These are phyloP conservation scores for Kuraishia borneana DNA, from an alignment of 805 yeast genomes.

Conservation along the genomic window DNA sequence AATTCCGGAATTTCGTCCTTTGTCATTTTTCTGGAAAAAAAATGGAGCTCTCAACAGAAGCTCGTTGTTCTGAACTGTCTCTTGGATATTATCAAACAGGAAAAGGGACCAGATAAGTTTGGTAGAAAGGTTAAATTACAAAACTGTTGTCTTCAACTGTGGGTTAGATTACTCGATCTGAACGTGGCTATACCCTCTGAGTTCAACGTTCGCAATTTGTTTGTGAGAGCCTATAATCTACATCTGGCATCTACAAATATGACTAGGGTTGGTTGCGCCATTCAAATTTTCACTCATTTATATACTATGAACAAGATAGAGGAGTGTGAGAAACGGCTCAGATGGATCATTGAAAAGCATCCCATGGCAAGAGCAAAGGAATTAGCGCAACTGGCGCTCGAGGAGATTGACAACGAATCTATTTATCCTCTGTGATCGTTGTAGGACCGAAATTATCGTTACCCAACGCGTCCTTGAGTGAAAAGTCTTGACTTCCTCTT, in stretches of 20 bases:
- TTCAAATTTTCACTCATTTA: slow-evolving; percentile 33
- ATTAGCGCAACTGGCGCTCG: slow-evolving; percentile 10
- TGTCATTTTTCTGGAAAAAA: slow-evolving; percentile 15
- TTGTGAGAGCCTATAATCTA: slow-evolving; percentile 39
- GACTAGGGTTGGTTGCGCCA: slow-evolving; percentile 24
- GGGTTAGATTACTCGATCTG: slow-evolving; percentile 29
- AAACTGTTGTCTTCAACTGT: slow-evolving; percentile 12
- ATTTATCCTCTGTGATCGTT: slow-evolving; percentile 2
- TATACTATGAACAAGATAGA: slow-evolving; percentile 6
- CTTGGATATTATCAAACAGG: slow-evolving; percentile 16
- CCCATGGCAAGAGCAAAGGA: slow-evolving; percentile 10
- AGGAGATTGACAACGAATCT: slow-evolving; percentile 9
- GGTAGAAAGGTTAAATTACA: slow-evolving; percentile 10
- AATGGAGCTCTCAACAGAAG: slow-evolving; percentile 6
- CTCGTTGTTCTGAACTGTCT: slow-evolving; percentile 11
- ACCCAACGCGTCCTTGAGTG: slow-evolving; percentile 47
- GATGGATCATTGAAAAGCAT: slow-evolving; percentile 13
- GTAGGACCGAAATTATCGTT: neutral
- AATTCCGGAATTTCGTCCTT: slow-evolving; percentile 29
- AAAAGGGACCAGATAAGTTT: slow-evolving; percentile 2
- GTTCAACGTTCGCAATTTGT: slow-evolving; percentile 23
- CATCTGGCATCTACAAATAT: slow-evolving; percentile 37
- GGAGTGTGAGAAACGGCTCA: slow-evolving; percentile 11
- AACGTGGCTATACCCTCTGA: slow-evolving; percentile 18
- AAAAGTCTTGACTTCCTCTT: slow-evolving; percentile 63